Conservation (phyloP, 495 filamentous ascomycete species). For the Penicillium lividum region DNA sequence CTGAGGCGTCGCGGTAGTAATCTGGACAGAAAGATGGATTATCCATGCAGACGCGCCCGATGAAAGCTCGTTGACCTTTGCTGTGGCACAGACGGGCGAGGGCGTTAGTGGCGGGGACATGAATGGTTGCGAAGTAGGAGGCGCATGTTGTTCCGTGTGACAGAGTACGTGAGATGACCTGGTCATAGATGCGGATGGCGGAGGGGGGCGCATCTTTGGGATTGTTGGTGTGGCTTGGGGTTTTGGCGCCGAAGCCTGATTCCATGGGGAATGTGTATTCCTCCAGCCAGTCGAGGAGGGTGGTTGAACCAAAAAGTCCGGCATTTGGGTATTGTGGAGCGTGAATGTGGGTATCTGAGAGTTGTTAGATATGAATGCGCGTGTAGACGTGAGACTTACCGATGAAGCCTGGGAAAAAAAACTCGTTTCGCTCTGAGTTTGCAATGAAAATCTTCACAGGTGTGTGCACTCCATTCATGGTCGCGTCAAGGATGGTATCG, state of each 20-base stretch:
- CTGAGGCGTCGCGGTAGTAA: conserved; percentile 71
- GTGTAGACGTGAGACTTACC: conserved; percentile 46
- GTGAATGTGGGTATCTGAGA: conserved; percentile 84
- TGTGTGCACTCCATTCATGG: not conserved
- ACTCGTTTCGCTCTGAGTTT: conserved; percentile 50
- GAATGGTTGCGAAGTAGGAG: conserved; percentile 87
- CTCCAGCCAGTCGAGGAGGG: conserved; percentile 90
- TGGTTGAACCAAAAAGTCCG: conserved; percentile 88
- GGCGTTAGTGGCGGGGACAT: conserved; percentile 80
- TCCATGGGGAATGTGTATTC: conserved; percentile 95
- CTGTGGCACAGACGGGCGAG: conserved; percentile 76
- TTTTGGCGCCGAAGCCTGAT: conserved; percentile 67
- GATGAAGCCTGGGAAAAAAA: conserved; percentile 95
- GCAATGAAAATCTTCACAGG: conserved; percentile 31
- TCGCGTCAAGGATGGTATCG: not conserved
- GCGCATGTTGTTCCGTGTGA: conserved; percentile 92
- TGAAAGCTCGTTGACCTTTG: conserved; percentile 82
- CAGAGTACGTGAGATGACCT: conserved; percentile 75
- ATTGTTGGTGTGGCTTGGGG: conserved; percentile 61
- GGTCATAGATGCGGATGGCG: conserved; percentile 65
- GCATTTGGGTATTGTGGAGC: conserved; percentile 92
- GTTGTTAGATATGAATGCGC: conserved; percentile 34
- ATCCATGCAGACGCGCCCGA: conserved; percentile 95
- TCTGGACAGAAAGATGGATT: conserved; percentile 58
- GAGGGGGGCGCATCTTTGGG: conserved; percentile 32